Conservation (phyloP, 371 early-diverging fungal species). For the Actinomortierella wolfii region DNA sequence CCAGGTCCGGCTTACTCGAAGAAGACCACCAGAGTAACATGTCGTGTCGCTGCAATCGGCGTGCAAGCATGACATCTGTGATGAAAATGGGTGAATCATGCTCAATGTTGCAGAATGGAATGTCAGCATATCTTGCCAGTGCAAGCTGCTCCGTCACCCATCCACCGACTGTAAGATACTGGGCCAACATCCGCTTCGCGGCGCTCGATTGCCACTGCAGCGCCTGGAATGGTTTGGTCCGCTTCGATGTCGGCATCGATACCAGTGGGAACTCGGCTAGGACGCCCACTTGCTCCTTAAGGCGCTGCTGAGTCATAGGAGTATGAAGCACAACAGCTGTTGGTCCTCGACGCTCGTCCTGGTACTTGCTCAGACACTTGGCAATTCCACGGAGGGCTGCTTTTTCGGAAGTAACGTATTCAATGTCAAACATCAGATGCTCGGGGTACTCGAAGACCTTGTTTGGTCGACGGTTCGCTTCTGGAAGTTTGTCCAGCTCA, state of each 20-base stretch:
- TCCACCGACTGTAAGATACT: slow-evolving; percentile 70
- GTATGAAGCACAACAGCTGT: slow-evolving; percentile 74
- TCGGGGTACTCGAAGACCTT: slow-evolving; percentile 58
- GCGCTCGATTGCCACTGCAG: slow-evolving; percentile 87
- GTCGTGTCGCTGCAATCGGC: slow-evolving; percentile 72
- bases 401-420: slow-evolving; percentile 54
- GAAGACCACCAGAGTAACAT: slow-evolving; percentile 93
- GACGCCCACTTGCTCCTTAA: slow-evolving; percentile 57
- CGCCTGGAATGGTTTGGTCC: slow-evolving; percentile 67
- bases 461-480: slow-evolving; percentile 22
- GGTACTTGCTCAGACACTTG: slow-evolving; percentile 50
- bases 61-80: slow-evolving; percentile 84
- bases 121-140: slow-evolving; percentile 81
- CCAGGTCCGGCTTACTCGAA: slow-evolving; percentile 82
- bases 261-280: slow-evolving; percentile 73
- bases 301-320: slow-evolving; percentile 50
- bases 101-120: slow-evolving; percentile 91
- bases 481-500: slow-evolving; percentile 32
- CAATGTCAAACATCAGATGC: slow-evolving; percentile 54
- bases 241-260: slow-evolving; percentile 59
- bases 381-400: slow-evolving; percentile 55
- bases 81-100: slow-evolving; percentile 79
- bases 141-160: slow-evolving; percentile 78
- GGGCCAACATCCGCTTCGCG: slow-evolving; percentile 68
- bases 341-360: slow-evolving; percentile 67